These are phyloP conservation scores for Globisporangium spinosum DNA, from an alignment of 352 stramenopile species.

Conservation along the genomic window DNA sequence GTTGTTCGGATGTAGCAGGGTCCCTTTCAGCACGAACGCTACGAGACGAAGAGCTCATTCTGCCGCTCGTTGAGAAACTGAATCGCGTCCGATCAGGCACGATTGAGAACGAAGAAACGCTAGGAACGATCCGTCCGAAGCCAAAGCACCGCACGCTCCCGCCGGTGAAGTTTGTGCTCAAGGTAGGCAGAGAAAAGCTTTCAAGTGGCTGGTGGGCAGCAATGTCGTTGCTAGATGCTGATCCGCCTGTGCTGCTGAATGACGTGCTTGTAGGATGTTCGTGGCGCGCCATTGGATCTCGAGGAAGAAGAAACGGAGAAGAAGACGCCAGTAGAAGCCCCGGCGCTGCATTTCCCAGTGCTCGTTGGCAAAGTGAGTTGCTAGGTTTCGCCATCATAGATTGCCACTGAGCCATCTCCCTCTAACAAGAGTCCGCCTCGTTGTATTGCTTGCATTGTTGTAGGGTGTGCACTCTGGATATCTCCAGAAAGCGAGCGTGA, in stretches of 20 bases:
- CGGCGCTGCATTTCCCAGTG: conserved; percentile 58
- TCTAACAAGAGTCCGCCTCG: not conserved
- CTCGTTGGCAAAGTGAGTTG: conserved; percentile 64
- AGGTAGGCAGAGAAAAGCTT: conserved; percentile 30
- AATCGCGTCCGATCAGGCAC: conserved; percentile 46
- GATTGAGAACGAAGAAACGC: conserved; percentile 46
- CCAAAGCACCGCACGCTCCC: conserved; percentile 56
- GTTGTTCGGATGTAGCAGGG: conserved; percentile 17
- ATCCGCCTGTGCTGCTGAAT: not conserved
- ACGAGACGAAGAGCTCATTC: conserved; percentile 74
- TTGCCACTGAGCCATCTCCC: not conserved
- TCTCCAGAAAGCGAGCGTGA: conserved; percentile 79
- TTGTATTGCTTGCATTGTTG: not conserved
- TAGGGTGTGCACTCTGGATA: conserved; percentile 76
- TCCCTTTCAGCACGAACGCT: conserved; percentile 68
- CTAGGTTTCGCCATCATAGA: not conserved
- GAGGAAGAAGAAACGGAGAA: conserved; percentile 48
- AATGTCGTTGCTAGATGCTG: not conserved
- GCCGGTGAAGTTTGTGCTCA: conserved; percentile 81
- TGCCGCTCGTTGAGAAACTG: conserved; percentile 64
- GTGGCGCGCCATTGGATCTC: conserved; percentile 63
- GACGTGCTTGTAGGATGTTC: conserved; percentile 42
- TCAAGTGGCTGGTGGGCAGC: not conserved
- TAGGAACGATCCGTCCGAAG: conserved; percentile 43
- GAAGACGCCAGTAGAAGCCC: conserved; percentile 28